These are phyloP conservation scores for Discostella stelligera DNA, from an alignment of 352 stramenopile species.

Conservation along the genomic window DNA sequence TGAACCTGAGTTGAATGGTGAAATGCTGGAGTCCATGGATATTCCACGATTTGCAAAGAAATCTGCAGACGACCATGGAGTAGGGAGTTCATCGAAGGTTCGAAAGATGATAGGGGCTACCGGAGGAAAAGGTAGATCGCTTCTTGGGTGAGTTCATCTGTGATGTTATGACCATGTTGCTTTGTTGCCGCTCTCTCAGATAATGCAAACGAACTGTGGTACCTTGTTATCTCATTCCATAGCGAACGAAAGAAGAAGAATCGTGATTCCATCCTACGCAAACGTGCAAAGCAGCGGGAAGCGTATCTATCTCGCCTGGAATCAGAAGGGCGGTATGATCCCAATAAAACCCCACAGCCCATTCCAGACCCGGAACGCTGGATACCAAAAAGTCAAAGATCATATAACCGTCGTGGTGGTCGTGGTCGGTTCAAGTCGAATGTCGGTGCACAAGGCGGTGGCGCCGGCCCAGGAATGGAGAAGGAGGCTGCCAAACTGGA, in stretches of 20 bases:
- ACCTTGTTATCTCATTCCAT: background rate
- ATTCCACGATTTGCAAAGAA: conserved; percentile 58
- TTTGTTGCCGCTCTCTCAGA: background rate
- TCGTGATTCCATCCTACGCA: conserved; percentile 61
- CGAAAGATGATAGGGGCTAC: conserved; percentile 42
- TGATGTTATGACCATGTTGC: background rate
- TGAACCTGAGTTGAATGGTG: conserved; percentile 35
- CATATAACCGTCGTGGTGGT: conserved; percentile 68
- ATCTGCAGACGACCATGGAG: background rate
- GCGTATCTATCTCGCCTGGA: conserved; percentile 74
- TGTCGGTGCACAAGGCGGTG: conserved; percentile 72
- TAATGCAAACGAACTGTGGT: background rate
- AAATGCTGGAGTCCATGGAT: conserved; percentile 65
- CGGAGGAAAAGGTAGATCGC: conserved; percentile 28
- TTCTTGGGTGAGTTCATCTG: conserved; percentile 21
- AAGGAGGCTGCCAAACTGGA: conserved; percentile 84
- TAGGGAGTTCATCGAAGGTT: conserved; percentile 32
- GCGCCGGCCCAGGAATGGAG: conserved; percentile 69
- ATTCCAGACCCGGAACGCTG: conserved; percentile 86
- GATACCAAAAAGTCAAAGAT: conserved; percentile 85
- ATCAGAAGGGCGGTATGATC: conserved; percentile 76
- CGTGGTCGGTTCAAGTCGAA: conserved; percentile 62
- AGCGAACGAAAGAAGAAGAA: conserved; percentile 58
- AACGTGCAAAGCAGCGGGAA: conserved; percentile 58
- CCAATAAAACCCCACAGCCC: conserved; percentile 56